Conservation (phyloP, 108 stramenopile genomes). For the Pelagomonas calceolata region DNA sequence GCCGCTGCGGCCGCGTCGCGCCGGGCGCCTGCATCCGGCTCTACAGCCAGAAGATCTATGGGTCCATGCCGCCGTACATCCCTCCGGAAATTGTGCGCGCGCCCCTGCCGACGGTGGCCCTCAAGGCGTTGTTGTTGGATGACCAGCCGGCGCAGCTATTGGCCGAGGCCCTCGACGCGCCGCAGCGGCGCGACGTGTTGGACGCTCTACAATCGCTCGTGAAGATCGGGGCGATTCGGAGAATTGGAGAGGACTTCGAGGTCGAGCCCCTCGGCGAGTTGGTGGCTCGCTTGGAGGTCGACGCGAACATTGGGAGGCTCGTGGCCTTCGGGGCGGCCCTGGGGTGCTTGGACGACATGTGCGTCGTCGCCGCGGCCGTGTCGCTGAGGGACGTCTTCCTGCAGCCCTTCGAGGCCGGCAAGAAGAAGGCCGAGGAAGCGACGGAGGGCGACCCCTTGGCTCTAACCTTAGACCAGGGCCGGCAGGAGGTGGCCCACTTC, state of each 20-base stretch:
- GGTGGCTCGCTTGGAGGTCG: background rate
- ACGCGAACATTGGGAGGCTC: background rate
- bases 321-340: background rate
- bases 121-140: background rate
- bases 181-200: background rate
- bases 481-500: background rate
- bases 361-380: background rate
- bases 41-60: constrained; percentile 43
- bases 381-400: background rate
- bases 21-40: constrained; percentile 63
- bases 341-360: background rate
- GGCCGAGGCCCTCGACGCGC: background rate
- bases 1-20: constrained; percentile 62
- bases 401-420: background rate
- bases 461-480: background rate
- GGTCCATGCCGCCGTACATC: background rate
- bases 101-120: background rate
- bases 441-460: background rate
- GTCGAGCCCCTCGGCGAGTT: background rate
- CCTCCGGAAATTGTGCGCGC: background rate
- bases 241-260: background rate
- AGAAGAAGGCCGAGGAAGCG: too few species aligned
- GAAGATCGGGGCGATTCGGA: background rate
- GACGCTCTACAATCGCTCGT: background rate
- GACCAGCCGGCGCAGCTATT: background rate